phyloP scores from a whole-genome alignment of 345 rosid species.

The Limnanthes douglasii region DNA sequence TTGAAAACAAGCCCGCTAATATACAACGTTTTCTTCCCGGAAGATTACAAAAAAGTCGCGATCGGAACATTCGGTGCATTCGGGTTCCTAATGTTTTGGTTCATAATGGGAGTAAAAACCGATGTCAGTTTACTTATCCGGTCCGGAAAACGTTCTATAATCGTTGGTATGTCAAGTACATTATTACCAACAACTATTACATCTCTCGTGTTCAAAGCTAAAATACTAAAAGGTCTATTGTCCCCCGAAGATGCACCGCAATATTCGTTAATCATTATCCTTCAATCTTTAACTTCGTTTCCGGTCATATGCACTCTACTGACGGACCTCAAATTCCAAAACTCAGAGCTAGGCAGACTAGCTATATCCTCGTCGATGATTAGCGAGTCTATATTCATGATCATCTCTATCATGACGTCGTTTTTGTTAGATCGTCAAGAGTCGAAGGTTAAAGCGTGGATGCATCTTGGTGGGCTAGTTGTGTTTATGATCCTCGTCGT shows the following conservation, averaged over 20 bases:
- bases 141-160: slow-evolving; percentile 10
- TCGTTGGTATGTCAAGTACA: slow-evolving; percentile 15
- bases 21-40: slow-evolving; percentile 4
- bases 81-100: slow-evolving; percentile 28
- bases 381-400: slow-evolving; percentile 12
- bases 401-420: neutral
- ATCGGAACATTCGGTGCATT: slow-evolving; percentile 13
- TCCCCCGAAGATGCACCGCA: neutral
- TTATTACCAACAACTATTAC: slow-evolving; percentile 18
- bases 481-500: slow-evolving; percentile 6
- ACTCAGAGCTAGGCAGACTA: slow-evolving; percentile 37
- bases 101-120: slow-evolving; percentile 45
- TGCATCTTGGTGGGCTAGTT: slow-evolving; percentile 13
- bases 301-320: slow-evolving; percentile 32
- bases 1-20: slow-evolving; percentile 9
- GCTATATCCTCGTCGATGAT: slow-evolving; percentile 25
- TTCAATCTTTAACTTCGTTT: slow-evolving; percentile 21
- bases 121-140: slow-evolving; percentile 16
- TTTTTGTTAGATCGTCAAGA: slow-evolving; percentile 17
- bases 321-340: slow-evolving; percentile 29
- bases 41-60: slow-evolving; percentile 15
- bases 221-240: no score
- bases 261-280: neutral
- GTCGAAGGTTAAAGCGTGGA: slow-evolving; percentile 11
- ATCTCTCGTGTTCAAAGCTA: no score